Percentiles rank a stretch among this genome's conserved stretches.
Evolutionary conservation across 2,329 filamentous ascomycete species (phyloP).

Genomic region (Fusarium luffae): DNA sequence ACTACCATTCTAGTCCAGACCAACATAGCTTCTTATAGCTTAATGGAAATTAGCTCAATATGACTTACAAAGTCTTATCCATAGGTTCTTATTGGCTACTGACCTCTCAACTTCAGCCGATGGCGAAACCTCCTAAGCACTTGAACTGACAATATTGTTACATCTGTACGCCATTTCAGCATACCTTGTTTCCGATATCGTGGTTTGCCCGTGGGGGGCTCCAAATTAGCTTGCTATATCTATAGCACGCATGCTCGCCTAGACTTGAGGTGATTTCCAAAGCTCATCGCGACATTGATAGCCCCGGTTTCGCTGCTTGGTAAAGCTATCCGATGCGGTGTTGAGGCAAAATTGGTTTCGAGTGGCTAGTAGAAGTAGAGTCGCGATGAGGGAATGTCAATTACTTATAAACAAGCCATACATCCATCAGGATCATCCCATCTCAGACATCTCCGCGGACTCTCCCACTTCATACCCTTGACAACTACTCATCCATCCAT

Average conservation of each 20-base stretch:
- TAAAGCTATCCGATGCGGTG: background rate
- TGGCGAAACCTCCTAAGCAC: background rate
- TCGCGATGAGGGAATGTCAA: background rate
- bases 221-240: background rate
- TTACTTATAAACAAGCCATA: constrained; percentile 41
- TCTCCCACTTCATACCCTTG: background rate
- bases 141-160: background rate
- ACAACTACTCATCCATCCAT: background rate
- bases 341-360: background rate
- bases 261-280: constrained; percentile 41
- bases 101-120: background rate
- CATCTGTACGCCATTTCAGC: background rate
- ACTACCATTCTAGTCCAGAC: constrained; percentile 16
- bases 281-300: constrained; percentile 43
- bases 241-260: constrained; percentile 7
- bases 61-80: constrained; percentile 31
- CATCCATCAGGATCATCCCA: constrained; percentile 14
- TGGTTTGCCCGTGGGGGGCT: background rate
- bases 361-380: background rate
- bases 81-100: constrained; percentile 19
- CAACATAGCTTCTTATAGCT: background rate
- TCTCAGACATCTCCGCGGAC: constrained; percentile 34
- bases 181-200: background rate
- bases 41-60: background rate
- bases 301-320: constrained; percentile 3